phyloP scores from a whole-genome alignment of 768 basidiomycete species.

The Trametes gibbosa region DNA sequence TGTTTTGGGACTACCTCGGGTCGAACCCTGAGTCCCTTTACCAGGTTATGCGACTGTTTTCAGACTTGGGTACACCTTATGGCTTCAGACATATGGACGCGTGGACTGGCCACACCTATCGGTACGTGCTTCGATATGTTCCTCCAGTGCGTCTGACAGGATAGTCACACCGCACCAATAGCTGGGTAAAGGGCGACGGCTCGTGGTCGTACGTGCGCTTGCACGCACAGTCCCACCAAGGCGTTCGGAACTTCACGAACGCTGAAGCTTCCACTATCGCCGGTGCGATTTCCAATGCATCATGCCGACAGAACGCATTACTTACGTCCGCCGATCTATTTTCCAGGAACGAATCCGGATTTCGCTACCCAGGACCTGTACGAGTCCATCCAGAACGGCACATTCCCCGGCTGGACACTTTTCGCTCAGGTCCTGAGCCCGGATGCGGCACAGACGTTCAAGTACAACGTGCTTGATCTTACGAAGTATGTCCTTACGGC shows the following conservation, averaged over 20 bases:
- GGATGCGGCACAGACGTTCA: slow-evolving; percentile 48
- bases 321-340: too few species aligned
- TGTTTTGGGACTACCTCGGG: slow-evolving; percentile 47
- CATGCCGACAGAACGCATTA: background rate
- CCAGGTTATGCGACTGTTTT: slow-evolving; percentile 47
- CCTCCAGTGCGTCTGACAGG: background rate
- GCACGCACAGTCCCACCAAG: slow-evolving; percentile 29
- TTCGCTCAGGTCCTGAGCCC: slow-evolving; percentile 55
- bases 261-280: slow-evolving; percentile 34
- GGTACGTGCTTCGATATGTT: slow-evolving; percentile 17
- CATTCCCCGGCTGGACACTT: slow-evolving; percentile 56
- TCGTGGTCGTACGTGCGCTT: slow-evolving; percentile 56
- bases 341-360: slow-evolving; percentile 39
- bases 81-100: slow-evolving; percentile 48
- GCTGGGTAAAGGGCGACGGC: slow-evolving; percentile 43
- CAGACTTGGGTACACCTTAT: slow-evolving; percentile 57
- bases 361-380: slow-evolving; percentile 55
- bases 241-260: slow-evolving; percentile 37
- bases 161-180: background rate
- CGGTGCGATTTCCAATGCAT: slow-evolving; percentile 26
- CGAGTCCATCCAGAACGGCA: slow-evolving; percentile 51
- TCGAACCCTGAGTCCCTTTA: slow-evolving; percentile 47
- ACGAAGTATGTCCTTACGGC: slow-evolving; percentile 38
- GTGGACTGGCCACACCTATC: slow-evolving; percentile 50
- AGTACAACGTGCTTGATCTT: slow-evolving; percentile 50